Evolutionary conservation across 2,329 filamentous ascomycete genomes (phyloP), one percentile per base, ranked within the genome.

Genomic region (Xylaria sp.): DNA sequence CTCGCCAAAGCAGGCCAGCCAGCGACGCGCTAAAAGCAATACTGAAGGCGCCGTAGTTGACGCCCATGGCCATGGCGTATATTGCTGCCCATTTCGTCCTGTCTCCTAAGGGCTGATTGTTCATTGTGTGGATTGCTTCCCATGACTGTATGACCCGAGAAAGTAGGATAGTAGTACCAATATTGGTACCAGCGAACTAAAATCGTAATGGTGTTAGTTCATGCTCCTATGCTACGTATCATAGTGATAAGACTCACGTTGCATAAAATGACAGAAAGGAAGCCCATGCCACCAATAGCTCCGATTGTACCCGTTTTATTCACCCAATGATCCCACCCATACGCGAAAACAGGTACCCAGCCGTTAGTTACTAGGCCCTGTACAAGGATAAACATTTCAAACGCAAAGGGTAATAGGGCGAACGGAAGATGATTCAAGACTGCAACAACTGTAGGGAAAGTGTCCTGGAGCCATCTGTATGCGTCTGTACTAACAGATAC

Each of bases 21-120:
- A 93, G 78, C 0, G 90, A 92, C 0, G 90, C 90, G 69, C 89
- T 91, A 71, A 93, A 92, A 0, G 89, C 89, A 0, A 87, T 87
- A 74, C 89, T 92, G 74, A 92, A 93, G 0, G 90, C 91, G 3
- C 90, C 90, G 65, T 89, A 93, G 76, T 93, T 93, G 67, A 92
- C 89, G 1, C 90, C 90, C 0, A 93, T 79, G 0, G 90, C 90
- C 89, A 93, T 91, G 76, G 86, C 87, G 77, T 93, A 93, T 0
- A 93, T 86, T 0, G 90, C 91, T 0, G 86, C 90, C 90, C 90
- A 92, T 74, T 92, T 92, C 0, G 86, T 90, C 3, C 90, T 84
- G 49, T 92, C 80, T 13, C 81, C 85, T 56, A 93, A 90, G 0
- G 82, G 77, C 1, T 76, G 78, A 0, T 78, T 77, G 44, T 81